Conservation (phyloP, 2,329 filamentous ascomycete species). For the Sporothrix curviconia region DNA sequence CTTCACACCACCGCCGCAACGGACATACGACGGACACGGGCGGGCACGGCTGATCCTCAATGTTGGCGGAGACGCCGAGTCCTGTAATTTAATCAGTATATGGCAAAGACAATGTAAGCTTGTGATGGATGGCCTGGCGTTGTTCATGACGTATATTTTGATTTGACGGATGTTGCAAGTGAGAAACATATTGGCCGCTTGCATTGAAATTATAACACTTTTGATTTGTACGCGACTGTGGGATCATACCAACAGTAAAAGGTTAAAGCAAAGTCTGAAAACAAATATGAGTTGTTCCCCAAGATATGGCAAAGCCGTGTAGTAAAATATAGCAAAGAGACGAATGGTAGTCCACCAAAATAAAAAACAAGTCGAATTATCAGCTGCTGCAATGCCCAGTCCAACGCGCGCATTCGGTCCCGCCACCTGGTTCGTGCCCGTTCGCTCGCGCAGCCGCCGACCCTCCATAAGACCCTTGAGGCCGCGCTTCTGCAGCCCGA, state of each 20-base stretch:
- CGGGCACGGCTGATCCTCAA: not conserved
- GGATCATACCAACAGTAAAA: not conserved
- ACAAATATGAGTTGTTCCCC: not conserved
- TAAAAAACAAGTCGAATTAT: not conserved
- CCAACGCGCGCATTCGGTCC: conserved; percentile 13
- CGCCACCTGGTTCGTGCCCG: conserved; percentile 33
- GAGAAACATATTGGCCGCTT: not conserved
- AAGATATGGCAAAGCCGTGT: not conserved
- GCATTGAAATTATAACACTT: not conserved
- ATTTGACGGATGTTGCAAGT: too few relatives aligned
- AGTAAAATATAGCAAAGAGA: not conserved
- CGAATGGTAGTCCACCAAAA: not conserved
- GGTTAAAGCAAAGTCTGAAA: not conserved
- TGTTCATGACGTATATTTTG: not conserved
- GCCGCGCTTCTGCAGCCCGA: conserved; percentile 90
- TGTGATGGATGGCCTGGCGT: not conserved
- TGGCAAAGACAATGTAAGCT: not conserved
- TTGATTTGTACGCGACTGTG: not conserved
- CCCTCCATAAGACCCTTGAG: conserved; percentile 92
- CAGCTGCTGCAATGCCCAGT: conserved; percentile 20
- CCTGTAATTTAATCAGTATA: not conserved
- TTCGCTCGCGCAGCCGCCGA: conserved; percentile 71
- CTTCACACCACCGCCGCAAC: not conserved
- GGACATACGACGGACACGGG: not conserved
- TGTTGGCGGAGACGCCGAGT: not conserved